These are phyloP conservation scores for Pelargonium fulgidum DNA, from an alignment of 441 rosid species.

Conservation along the genomic window DNA sequence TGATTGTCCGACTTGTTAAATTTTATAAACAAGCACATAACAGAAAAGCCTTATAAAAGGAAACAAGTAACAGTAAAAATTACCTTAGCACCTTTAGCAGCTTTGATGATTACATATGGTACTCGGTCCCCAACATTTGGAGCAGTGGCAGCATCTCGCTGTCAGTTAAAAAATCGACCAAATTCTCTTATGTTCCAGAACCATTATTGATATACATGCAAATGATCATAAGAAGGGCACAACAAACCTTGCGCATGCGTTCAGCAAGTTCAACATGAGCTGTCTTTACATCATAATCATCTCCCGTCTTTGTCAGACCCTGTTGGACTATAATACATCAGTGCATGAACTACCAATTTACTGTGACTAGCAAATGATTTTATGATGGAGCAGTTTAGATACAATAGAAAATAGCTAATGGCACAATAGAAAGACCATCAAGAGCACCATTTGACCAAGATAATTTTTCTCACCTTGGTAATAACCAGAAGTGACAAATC, in stretches of 20 bases:
- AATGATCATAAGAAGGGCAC: constrained; percentile 13
- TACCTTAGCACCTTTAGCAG: constrained; percentile 98
- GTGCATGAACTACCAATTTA: constrained; percentile 12
- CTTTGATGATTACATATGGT: constrained; percentile 86
- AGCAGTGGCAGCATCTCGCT: constrained; percentile 98
- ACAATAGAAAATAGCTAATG: constrained; percentile 10
- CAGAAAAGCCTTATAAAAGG: background rate
- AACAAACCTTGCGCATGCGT: constrained; percentile 94
- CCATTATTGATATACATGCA: background rate
- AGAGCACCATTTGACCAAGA: constrained; percentile 17
- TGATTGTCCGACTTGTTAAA: constrained; percentile 27
- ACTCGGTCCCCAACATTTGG: constrained; percentile 99
- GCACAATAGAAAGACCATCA: constrained; percentile 17
- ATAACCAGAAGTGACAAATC: constrained; percentile 96
- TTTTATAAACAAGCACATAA: constrained; percentile 10
- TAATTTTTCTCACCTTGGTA: constrained; percentile 57
- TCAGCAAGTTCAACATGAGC: constrained; percentile 99
- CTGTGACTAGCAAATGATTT: background rate
- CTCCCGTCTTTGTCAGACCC: constrained; percentile 95
- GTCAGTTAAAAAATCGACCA: constrained; percentile 27
- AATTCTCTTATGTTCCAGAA: constrained; percentile 17
- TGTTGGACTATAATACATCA: constrained; percentile 25
- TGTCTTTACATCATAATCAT: constrained; percentile 88
- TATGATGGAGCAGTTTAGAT: background rate
- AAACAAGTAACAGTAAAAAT: constrained; percentile 12